A percentile compares a stretch with the other conserved stretches of the same genome.
These are phyloP conservation scores for Penicillium oxalicum DNA, from an alignment of 2,329 filamentous ascomycete species.

Conservation along the genomic window DNA sequence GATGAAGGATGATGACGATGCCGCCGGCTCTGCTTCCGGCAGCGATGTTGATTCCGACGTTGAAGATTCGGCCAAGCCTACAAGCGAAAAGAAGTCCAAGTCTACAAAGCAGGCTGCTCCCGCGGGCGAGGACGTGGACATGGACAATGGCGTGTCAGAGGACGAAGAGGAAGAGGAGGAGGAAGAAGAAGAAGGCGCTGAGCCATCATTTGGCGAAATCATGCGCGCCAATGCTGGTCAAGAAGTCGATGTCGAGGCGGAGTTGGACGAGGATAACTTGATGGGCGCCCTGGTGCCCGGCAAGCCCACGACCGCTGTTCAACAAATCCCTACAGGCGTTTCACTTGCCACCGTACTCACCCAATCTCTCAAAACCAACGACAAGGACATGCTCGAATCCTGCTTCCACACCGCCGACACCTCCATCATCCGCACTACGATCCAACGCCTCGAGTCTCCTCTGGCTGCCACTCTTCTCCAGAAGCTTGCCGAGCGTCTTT, in stretches of 20 bases:
- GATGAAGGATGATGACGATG: constrained; percentile 30
- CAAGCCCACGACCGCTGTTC: constrained; percentile 41
- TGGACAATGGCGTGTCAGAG: constrained; percentile 32
- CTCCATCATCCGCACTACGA: constrained; percentile 74
- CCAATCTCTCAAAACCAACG: constrained; percentile 88
- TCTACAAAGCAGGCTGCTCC: constrained; percentile 13
- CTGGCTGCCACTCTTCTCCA: constrained; percentile 73
- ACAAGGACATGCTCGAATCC: constrained; percentile 80
- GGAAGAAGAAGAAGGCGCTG: constrained; percentile 39
- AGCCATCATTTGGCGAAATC: constrained; percentile 82
- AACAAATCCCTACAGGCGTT: constrained; percentile 62
- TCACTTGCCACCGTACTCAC: constrained; percentile 89
- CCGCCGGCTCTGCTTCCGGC: constrained; percentile 19
- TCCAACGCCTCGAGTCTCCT: constrained; percentile 80
- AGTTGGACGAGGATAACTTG: constrained; percentile 42
- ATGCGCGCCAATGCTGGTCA: constrained; percentile 63
- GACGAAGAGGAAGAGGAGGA: constrained; percentile 37
- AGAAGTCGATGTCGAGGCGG: constrained; percentile 64
- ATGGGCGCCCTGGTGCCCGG: constrained; percentile 43
- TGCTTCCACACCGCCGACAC: constrained; percentile 78
- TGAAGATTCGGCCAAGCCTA: constrained; percentile 16
- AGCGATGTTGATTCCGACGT: constrained; percentile 26
- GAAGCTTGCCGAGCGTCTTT: constrained; percentile 79
- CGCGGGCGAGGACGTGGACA: constrained; percentile 37
- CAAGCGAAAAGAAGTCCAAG: constrained; percentile 19